Evolutionary conservation across 2,329 filamentous ascomycete genomes (phyloP).

Genomic region (Sphaceloma murrayae): DNA sequence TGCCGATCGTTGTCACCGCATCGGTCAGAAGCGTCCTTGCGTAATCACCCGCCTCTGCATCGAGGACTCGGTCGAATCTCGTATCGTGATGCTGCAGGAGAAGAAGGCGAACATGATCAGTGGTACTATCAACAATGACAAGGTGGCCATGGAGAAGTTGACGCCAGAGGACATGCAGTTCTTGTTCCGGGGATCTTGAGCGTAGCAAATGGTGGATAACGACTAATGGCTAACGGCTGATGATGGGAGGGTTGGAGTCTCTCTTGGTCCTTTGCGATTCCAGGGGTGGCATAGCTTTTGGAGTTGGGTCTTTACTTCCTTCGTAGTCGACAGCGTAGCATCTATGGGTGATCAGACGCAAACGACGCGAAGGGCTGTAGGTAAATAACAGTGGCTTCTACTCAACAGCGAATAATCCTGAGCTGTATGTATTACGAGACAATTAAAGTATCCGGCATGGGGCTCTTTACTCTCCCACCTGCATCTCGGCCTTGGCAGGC

Average conservation of each 20-base stretch:
- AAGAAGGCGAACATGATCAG: conserved; percentile 99
- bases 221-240: not conserved
- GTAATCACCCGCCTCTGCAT: conserved; percentile 92
- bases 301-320: too few species aligned
- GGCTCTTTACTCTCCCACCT: too few species aligned
- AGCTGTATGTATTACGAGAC: too few species aligned
- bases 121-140: conserved; percentile 89
- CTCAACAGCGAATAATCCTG: too few species aligned
- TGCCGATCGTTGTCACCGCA: conserved; percentile 76
- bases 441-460: too few species aligned
- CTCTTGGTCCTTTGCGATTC: not conserved
- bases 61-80: conserved; percentile 90
- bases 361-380: too few species aligned
- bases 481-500: not conserved
- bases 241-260: not conserved
- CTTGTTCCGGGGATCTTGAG: conserved; percentile 69
- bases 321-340: too few species aligned
- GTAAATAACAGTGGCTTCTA: too few species aligned
- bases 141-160: conserved; percentile 81
- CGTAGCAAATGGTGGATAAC: too few species aligned
- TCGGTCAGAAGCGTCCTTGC: conserved; percentile 87
- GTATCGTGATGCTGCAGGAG: conserved; percentile 92
- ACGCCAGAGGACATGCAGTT: conserved; percentile 92
- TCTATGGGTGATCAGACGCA: too few species aligned
- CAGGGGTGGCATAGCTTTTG: too few species aligned